A percentile compares a stretch with the other conserved stretches of the same genome.
phyloP scores from a whole-genome alignment of 2,329 filamentous ascomycete genomes.

The Fusarium paranaense region DNA sequence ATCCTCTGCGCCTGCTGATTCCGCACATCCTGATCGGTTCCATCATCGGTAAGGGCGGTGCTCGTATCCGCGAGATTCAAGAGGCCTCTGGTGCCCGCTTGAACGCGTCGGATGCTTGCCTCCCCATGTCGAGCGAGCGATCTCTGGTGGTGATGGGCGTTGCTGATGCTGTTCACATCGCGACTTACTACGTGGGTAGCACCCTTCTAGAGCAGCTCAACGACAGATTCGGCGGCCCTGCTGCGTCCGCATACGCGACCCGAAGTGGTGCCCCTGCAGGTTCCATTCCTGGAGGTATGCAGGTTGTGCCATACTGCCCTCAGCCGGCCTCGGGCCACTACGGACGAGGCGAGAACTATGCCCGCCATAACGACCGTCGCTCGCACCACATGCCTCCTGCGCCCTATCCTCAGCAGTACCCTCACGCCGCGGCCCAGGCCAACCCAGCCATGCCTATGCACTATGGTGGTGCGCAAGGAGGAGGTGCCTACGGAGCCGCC shows the following conservation, averaged over 20 bases:
- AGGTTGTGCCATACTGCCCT: constrained; percentile 97
- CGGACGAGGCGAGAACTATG: constrained; percentile 88
- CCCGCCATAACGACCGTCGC: constrained; percentile 77
- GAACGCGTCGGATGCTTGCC: constrained; percentile 94
- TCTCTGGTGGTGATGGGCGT: constrained; percentile 99
- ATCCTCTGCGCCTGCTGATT: constrained; percentile 93
- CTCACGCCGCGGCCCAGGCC: constrained; percentile 70
- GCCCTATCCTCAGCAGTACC: constrained; percentile 78
- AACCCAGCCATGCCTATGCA: constrained; percentile 76
- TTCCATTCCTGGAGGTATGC: constrained; percentile 96
- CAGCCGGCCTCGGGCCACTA: constrained; percentile 94
- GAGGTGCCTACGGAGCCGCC: constrained; percentile 75
- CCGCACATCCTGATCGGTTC: constrained; percentile 98
- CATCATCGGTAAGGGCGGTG: constrained; percentile 97
- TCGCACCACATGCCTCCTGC: constrained; percentile 81
- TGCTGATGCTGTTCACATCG: constrained; percentile 97
- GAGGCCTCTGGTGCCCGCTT: constrained; percentile 96
- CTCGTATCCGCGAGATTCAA: constrained; percentile 97
- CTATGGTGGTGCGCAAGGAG: constrained; percentile 81
- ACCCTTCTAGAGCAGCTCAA: constrained; percentile 98
- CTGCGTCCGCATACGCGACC: constrained; percentile 97
- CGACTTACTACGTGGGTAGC: constrained; percentile 97
- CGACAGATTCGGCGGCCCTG: constrained; percentile 94
- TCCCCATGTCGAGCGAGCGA: constrained; percentile 94
- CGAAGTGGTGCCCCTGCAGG: constrained; percentile 93